phyloP scores from a whole-genome alignment of 2,329 filamentous ascomycete genomes.

The Daldinia eschscholtzii region DNA sequence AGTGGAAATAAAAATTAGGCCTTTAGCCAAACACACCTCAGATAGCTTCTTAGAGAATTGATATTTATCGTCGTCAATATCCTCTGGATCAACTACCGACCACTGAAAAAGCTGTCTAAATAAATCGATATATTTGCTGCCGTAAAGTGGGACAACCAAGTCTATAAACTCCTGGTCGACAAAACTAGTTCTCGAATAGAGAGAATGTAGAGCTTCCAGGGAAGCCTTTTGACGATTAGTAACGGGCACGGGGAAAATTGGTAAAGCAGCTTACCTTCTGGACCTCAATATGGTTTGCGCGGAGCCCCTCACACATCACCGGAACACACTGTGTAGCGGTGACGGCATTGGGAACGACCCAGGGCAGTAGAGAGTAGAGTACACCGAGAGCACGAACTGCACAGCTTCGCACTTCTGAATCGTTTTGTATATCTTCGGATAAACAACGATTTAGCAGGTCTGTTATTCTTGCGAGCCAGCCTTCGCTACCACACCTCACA shows the following conservation, averaged over 20 bases:
- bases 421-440: slow-evolving; percentile 71
- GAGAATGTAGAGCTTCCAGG: slow-evolving; percentile 83
- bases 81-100: slow-evolving; percentile 81
- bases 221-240: slow-evolving; percentile 68
- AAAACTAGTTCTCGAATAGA: slow-evolving; percentile 82
- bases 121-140: slow-evolving; percentile 75
- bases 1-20: slow-evolving; percentile 21
- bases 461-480: slow-evolving; percentile 86
- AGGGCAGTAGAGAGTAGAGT: slow-evolving; percentile 82
- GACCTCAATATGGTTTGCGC: slow-evolving; percentile 76
- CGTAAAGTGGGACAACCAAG: slow-evolving; percentile 84
- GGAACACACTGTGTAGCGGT: slow-evolving; percentile 77
- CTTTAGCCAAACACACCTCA: slow-evolving; percentile 70
- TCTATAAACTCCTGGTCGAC: slow-evolving; percentile 82
- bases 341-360: slow-evolving; percentile 88
- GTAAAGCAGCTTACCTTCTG: slow-evolving; percentile 72
- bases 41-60: slow-evolving; percentile 93
- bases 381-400: slow-evolving; percentile 82
- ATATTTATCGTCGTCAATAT: slow-evolving; percentile 93
- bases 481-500: slow-evolving; percentile 82
- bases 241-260: background rate
- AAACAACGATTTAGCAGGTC: slow-evolving; percentile 81
- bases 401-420: slow-evolving; percentile 75
- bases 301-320: slow-evolving; percentile 77
- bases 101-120: slow-evolving; percentile 82